Percentiles rank a stretch among this genome's conserved stretches.
These are phyloP conservation scores for Ophiostoma novo-ulmi DNA, from an alignment of 2,329 filamentous ascomycete species.

Conservation along the genomic window DNA sequence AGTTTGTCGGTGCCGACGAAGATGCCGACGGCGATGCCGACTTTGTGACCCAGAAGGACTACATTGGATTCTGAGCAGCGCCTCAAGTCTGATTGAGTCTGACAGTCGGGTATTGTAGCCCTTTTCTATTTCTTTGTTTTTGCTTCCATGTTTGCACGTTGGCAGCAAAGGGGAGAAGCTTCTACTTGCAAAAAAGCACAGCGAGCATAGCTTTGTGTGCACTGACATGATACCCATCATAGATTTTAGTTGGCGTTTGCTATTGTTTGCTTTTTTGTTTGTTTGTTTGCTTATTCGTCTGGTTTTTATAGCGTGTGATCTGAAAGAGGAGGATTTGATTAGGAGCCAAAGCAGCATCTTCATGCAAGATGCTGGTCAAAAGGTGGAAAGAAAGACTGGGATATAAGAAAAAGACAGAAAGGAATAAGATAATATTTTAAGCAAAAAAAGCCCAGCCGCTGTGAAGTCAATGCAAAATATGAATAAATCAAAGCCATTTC, in stretches of 20 bases:
- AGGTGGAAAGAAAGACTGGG: background rate
- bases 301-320: background rate
- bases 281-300: background rate
- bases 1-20: constrained; percentile 55
- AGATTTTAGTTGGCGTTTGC: background rate
- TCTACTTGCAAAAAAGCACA: background rate
- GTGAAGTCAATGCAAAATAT: no score
- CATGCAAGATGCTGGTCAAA: background rate
- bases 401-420: background rate
- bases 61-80: constrained; percentile 45
- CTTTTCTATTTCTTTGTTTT: background rate
- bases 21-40: constrained; percentile 45
- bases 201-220: background rate
- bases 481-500: no score
- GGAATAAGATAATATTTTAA: background rate
- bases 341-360: background rate
- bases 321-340: background rate
- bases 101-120: constrained; percentile 3
- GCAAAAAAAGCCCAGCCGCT: no score
- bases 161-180: background rate
- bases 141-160: background rate
- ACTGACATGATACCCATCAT: background rate
- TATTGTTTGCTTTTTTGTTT: background rate
- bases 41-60: constrained; percentile 56
- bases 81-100: background rate